Percentiles rank a stretch among this genome's conserved stretches.
Conservation (phyloP, 192 early-diverging fungal genomes). For the Globomyces pollinis-pini region DNA sequence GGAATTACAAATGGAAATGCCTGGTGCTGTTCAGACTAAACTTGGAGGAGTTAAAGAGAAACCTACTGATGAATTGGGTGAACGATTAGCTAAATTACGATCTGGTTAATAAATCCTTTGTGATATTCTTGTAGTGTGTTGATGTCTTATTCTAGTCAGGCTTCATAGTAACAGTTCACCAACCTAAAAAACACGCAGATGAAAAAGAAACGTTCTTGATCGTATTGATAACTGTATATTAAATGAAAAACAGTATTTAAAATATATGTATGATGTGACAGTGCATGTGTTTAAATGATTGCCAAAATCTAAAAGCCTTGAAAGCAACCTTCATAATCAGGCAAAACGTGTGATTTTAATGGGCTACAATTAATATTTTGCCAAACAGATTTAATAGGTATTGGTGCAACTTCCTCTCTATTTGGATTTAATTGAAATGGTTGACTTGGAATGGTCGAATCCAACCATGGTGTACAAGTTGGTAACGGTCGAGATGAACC, state of each 20-base stretch:
- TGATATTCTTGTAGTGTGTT: no score
- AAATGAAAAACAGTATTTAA: no score
- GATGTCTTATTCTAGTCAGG: no score
- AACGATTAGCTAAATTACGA: slow-evolving; percentile 56
- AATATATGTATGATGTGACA: no score
- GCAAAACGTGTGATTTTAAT: background rate
- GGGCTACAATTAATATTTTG: background rate
- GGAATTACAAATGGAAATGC: slow-evolving; percentile 71
- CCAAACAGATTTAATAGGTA: slow-evolving; percentile 2
- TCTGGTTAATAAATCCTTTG: slow-evolving; percentile 35
- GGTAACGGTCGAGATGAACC: background rate
- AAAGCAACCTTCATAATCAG: slow-evolving; percentile 1
- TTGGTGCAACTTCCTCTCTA: background rate
- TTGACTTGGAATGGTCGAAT: background rate
- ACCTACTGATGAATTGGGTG: slow-evolving; percentile 51
- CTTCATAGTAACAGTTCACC: no score
- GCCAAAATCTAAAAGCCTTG: slow-evolving; percentile 6
- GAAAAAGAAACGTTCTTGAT: no score
- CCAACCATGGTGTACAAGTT: background rate
- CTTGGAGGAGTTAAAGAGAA: slow-evolving; percentile 43
- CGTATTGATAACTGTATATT: no score
- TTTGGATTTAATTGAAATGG: background rate
- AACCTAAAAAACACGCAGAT: no score
- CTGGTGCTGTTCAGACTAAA: slow-evolving; percentile 30
- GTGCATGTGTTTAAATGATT: no score